Evolutionary conservation across 352 stramenopile species (phyloP).

Genomic region (Globisporangium polare): DNA sequence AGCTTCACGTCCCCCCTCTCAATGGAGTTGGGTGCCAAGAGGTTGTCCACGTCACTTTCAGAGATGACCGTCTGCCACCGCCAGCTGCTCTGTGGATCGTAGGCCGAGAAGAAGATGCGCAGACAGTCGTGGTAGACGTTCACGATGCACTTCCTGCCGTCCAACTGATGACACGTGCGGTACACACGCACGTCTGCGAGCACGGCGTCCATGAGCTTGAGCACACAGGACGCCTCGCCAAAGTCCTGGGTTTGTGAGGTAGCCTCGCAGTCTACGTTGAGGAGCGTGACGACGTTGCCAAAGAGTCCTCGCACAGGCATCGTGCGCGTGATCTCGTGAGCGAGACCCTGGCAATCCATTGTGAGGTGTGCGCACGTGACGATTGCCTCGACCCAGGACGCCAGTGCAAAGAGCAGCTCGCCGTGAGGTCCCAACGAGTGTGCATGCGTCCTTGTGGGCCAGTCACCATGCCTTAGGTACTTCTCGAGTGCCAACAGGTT

Average conservation of each 20-base stretch:
- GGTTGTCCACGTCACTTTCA: conserved; percentile 49
- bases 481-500: conserved; percentile 55
- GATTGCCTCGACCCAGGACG: conserved; percentile 50
- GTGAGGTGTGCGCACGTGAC: conserved; percentile 38
- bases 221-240: conserved; percentile 22
- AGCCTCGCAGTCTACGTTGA: conserved; percentile 15
- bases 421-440: conserved; percentile 25
- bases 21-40: conserved; percentile 65
- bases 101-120: conserved; percentile 62
- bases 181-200: conserved; percentile 66
- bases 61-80: conserved; percentile 50
- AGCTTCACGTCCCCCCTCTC: conserved; percentile 34
- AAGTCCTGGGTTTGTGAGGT: conserved; percentile 13
- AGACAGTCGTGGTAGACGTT: conserved; percentile 70
- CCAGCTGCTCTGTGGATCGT: conserved; percentile 48
- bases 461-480: conserved; percentile 51
- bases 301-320: conserved; percentile 58
- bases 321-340: conserved; percentile 44
- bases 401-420: conserved; percentile 39
- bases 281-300: conserved; percentile 52
- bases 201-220: conserved; percentile 58
- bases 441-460: conserved; percentile 31
- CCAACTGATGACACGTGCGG: conserved; percentile 40
- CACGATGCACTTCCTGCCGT: conserved; percentile 47
- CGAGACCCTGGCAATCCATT: conserved; percentile 36